Evolutionary conservation across 148 eudicot genomes (phyloP).

Genomic region (Fagopyrum tataricum): DNA sequence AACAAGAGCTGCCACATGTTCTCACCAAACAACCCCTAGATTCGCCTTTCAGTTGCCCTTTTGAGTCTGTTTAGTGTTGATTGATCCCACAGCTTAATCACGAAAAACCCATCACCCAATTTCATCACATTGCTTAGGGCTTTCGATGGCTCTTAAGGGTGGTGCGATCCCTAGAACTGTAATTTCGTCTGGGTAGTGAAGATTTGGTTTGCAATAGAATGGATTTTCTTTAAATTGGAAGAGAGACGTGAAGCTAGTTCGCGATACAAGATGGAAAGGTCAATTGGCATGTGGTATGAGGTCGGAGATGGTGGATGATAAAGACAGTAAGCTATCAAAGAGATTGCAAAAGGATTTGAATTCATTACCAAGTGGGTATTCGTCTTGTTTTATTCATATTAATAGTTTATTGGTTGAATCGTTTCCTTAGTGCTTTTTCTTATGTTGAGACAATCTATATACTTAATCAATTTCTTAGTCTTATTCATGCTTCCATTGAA

Average conservation of each 20-base stretch:
- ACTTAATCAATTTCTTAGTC: not conserved
- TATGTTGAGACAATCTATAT: not conserved
- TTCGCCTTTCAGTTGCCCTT: not conserved
- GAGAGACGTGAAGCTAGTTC: not conserved
- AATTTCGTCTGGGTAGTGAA: conserved; percentile 1
- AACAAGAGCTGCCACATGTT: not conserved
- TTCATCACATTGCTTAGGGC: not conserved
- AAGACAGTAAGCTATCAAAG: conserved; percentile 1
- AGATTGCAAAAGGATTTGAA: conserved; percentile 9
- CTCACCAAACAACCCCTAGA: conserved; percentile 6
- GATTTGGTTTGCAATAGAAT: not conserved
- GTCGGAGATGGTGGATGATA: conserved; percentile 14
- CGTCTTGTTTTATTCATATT: conserved; percentile 7
- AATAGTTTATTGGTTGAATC: not conserved
- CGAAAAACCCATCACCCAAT: not conserved
- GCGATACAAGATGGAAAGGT: not conserved
- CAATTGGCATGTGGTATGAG: not conserved
- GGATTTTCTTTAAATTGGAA: conserved; percentile 12
- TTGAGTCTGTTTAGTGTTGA: not conserved
- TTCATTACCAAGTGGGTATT: conserved; percentile 10
- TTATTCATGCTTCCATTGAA: not conserved
- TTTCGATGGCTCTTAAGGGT: conserved; percentile 2
- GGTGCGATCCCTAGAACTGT: not conserved
- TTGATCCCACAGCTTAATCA: not conserved
- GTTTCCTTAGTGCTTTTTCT: not conserved